Evolutionary conservation across 805 yeast genomes (phyloP).

Genomic region (Pichia gijzeniarum): DNA sequence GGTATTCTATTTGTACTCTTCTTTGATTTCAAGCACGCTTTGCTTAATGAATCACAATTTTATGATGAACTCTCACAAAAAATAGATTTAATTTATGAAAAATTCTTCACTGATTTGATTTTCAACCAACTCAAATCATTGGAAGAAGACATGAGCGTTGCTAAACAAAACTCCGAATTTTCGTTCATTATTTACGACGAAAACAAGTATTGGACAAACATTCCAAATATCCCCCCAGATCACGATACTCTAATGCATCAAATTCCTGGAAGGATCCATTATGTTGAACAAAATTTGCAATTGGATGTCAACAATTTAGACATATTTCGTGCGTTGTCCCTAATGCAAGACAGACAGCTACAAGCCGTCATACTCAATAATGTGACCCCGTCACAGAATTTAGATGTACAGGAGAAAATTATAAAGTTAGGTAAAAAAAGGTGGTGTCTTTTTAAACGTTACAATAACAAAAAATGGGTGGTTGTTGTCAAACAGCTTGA

Average conservation of each 20-base stretch:
- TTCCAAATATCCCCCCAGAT: conserved; percentile 24
- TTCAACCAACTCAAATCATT: conserved; percentile 21
- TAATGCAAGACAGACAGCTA: conserved; percentile 9
- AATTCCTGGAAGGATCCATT: conserved; percentile 5
- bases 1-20: conserved; percentile 25
- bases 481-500: conserved; percentile 18
- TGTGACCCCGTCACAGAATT: not conserved
- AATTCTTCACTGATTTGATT: conserved; percentile 24
- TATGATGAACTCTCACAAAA: conserved; percentile 15
- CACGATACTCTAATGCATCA: conserved; percentile 6
- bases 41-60: not conserved
- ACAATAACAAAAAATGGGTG: conserved; percentile 12
- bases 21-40: conserved; percentile 9
- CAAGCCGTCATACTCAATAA: conserved; percentile 1
- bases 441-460: conserved; percentile 23
- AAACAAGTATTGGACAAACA: conserved; percentile 20
- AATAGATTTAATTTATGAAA: conserved; percentile 19
- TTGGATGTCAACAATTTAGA: not conserved
- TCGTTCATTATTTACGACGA: conserved; percentile 22
- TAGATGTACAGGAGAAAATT: conserved; percentile 16
- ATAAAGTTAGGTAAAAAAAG: conserved; percentile 22
- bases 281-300: conserved; percentile 2
- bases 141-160: conserved; percentile 13
- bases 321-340: not conserved
- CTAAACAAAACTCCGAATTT: conserved; percentile 13